Base-by-base conservation (phyloP, 345 rosid genomes). In the Moricandia moricandioides region DNA sequence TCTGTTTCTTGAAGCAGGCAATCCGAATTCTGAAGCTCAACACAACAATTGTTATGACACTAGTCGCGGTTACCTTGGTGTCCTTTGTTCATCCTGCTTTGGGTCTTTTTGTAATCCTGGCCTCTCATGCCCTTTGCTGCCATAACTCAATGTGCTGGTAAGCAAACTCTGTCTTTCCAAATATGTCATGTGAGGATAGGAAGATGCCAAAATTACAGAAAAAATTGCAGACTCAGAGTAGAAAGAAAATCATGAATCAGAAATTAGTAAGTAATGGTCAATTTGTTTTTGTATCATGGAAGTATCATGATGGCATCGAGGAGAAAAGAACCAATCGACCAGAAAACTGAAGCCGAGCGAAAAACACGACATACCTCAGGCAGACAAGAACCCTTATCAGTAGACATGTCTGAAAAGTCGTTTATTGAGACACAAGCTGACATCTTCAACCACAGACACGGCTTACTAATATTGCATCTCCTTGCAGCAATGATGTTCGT, bases 131-230 rank as follows among this genome's bases (percentile, higher is more conserved):
- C 54, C 69, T 86, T 14, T 82, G 90, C 80, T 92, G 93, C 82
- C 93, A 95, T 81, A 79, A 65, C 80, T 86, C 97, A 37, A 78
- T 95, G 75, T 90, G 86, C 92, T 87, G 91, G 99, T 91, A 79
- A 49, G 66, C 60, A 78, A 35, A 39, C 62, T 18, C 30, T 34
- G 9, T 57, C 26, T 37, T 17, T 17, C 7, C 27, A 52, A 7
- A 17, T n/a, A 1, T 45, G 17, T 45, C 14, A 71, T 59, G 35
- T 56, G 63, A 52, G 6, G n/a, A 35, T 26, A 26, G 30, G 30
- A 27, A 17, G 27, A 64, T 29, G 62, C 26, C 40, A 35, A 35
- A 35, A 8, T 35, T 35, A 35, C 45, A 39, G 3, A 39, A 11
- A 39, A 39, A n/a, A n/a, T n/a, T 37, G 13, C n/a, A 40, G 24